Evolutionary conservation across 352 stramenopile species (phyloP).

Genomic region (Pythium rishiriense): DNA sequence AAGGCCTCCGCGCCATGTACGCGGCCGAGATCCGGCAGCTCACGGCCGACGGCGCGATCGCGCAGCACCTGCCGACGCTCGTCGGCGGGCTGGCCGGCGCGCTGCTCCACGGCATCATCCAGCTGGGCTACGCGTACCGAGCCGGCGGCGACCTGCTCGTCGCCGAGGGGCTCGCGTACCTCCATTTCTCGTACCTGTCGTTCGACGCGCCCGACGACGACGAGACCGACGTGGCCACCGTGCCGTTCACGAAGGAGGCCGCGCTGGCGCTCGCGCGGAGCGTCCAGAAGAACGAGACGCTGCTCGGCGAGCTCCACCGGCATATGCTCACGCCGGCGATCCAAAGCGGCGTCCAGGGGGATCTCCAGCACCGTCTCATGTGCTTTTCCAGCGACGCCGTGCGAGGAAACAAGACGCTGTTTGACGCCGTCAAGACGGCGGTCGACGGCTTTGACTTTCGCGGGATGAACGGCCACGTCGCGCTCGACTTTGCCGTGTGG

Average conservation of each 20-base stretch:
- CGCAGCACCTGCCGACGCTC: slow-evolving; percentile 30
- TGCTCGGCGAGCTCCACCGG: slow-evolving; percentile 12
- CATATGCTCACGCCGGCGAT: slow-evolving; percentile 14
- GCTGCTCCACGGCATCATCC: slow-evolving; percentile 40
- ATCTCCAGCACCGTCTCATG: slow-evolving; percentile 28
- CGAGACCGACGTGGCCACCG: neutral
- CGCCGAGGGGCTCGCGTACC: slow-evolving; percentile 37
- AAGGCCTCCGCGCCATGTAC: slow-evolving; percentile 37
- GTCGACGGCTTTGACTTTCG: slow-evolving; percentile 31
- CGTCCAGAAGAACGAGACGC: slow-evolving; percentile 8
- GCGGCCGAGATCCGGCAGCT: slow-evolving; percentile 30
- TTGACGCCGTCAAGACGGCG: slow-evolving; percentile 12
- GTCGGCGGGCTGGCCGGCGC: slow-evolving; percentile 34
- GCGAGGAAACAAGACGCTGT: slow-evolving; percentile 21
- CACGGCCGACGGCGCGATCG: slow-evolving; percentile 28
- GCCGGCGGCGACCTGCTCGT: slow-evolving; percentile 30
- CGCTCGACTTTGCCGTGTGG: slow-evolving; percentile 36
- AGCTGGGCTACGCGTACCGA: slow-evolving; percentile 40
- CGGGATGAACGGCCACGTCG: slow-evolving; percentile 26
- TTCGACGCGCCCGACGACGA: slow-evolving; percentile 25
- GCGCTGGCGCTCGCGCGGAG: slow-evolving; percentile 4
- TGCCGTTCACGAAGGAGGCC: slow-evolving; percentile 26
- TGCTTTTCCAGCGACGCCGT: slow-evolving; percentile 26
- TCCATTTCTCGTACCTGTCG: slow-evolving; percentile 38
- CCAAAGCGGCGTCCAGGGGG: neutral